These are phyloP conservation scores for Haplographium delicatum DNA, from an alignment of 495 filamentous ascomycete genomes.

Conservation along the genomic window DNA sequence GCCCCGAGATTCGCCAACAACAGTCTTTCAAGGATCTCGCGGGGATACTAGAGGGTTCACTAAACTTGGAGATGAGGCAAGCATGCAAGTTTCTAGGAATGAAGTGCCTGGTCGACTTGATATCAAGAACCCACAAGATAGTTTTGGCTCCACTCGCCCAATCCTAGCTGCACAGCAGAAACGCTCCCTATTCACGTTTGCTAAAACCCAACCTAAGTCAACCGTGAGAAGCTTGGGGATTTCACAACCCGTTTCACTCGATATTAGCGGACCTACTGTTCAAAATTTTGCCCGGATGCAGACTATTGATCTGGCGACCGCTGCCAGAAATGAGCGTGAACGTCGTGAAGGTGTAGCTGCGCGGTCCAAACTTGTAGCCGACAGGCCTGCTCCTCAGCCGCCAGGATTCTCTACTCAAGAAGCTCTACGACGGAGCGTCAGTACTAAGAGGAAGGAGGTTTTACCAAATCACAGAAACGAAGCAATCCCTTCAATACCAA, in stretches of 20 bases:
- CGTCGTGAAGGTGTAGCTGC: constrained; percentile 34
- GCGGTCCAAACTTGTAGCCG: constrained; percentile 29
- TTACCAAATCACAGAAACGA: constrained; percentile 1
- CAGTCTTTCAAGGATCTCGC: constrained; percentile 10
- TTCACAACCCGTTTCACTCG: constrained; percentile 40
- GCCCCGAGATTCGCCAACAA: constrained; percentile 16
- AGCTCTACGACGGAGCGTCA: constrained; percentile 31
- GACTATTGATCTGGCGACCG: constrained; percentile 42
- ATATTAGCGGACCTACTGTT: constrained; percentile 29
- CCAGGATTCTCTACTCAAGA: constrained; percentile 20
- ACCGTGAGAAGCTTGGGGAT: constrained; percentile 37
- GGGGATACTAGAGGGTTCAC: constrained; percentile 18
- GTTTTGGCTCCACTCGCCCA: constrained; percentile 21
- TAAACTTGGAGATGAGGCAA: constrained; percentile 14
- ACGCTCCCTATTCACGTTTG: constrained; percentile 28
- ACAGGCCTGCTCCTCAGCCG: constrained; percentile 35
- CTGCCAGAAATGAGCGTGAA: constrained; percentile 41
- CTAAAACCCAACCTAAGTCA: constrained; percentile 26
- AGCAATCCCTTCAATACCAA: constrained; percentile 9
- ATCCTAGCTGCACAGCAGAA: constrained; percentile 25
- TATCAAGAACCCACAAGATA: constrained; percentile 9
- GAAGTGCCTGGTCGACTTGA: constrained; percentile 4
- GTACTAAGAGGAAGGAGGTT: constrained; percentile 40
- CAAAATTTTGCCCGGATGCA: constrained; percentile 39
- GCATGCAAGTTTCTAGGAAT: background rate